Percentiles rank a stretch among this genome's conserved stretches.
These are phyloP conservation scores for Xylaria flabelliformis DNA, from an alignment of 495 filamentous ascomycete species.

Conservation along the genomic window DNA sequence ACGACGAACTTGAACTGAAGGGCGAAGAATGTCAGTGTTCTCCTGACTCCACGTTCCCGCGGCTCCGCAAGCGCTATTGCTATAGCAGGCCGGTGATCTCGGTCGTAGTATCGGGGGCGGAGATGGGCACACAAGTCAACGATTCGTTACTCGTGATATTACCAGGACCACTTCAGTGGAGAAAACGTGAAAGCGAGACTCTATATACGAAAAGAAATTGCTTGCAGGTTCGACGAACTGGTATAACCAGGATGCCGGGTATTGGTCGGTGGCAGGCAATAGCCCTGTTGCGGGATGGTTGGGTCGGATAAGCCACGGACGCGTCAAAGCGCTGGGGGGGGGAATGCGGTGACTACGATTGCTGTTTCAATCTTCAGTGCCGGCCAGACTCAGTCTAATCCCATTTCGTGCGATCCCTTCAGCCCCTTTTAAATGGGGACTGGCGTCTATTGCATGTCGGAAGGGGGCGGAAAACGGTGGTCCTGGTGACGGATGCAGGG, in stretches of 20 bases:
- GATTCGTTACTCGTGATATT: not conserved
- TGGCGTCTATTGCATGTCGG: not conserved
- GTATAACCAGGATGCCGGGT: not conserved
- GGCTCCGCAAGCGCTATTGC: not conserved
- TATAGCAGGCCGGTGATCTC: conserved; percentile 9
- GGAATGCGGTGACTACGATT: not conserved
- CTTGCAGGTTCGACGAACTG: not conserved
- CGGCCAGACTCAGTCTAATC: no score
- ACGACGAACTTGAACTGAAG: not conserved
- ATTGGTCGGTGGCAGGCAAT: not conserved
- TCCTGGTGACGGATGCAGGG: not conserved
- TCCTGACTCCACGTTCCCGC: conserved; percentile 11
- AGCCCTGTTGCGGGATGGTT: not conserved
- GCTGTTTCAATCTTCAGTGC: not conserved
- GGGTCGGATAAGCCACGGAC: not conserved
- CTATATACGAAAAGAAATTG: not conserved
- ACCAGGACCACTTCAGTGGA: not conserved
- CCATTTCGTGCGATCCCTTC: not conserved
- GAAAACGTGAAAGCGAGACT: not conserved
- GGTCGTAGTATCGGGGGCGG: conserved; percentile 4
- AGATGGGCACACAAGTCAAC: not conserved
- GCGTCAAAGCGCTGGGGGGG: not conserved
- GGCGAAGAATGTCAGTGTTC: not conserved
- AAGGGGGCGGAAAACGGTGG: not conserved
- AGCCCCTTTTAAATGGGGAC: not conserved